Conservation (phyloP, 2,329 filamentous ascomycete species). For the Reticulascus tulasneorum region DNA sequence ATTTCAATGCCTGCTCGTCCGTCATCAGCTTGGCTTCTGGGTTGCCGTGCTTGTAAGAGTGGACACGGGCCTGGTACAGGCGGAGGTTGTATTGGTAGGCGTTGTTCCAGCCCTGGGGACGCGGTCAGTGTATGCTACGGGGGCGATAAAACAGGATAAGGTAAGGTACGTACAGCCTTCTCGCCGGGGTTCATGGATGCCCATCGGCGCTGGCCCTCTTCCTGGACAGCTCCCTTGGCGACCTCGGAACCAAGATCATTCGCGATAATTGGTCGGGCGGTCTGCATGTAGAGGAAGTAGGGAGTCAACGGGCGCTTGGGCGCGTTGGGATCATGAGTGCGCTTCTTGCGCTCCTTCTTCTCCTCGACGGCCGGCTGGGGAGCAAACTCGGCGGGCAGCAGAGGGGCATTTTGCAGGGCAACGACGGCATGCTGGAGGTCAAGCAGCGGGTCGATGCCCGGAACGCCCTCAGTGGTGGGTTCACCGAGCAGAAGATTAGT, state of each 20-base stretch:
- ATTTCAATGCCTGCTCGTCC: slow-evolving; percentile 56
- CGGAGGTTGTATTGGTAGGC: slow-evolving; percentile 65
- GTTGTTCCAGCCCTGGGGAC: slow-evolving; percentile 55
- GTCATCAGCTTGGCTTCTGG: slow-evolving; percentile 55
- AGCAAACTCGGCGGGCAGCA: slow-evolving; percentile 11
- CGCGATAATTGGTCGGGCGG: slow-evolving; percentile 78
- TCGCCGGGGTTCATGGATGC: slow-evolving; percentile 68
- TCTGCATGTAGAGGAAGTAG: slow-evolving; percentile 93
- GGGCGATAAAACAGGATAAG: neutral
- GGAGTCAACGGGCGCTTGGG: slow-evolving; percentile 92
- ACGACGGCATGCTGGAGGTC: slow-evolving; percentile 50
- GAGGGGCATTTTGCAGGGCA: slow-evolving; percentile 37
- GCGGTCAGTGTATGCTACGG: slow-evolving; percentile 8
- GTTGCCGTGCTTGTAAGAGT: slow-evolving; percentile 62
- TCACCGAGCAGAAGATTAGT: slow-evolving; percentile 76
- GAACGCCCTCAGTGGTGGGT: slow-evolving; percentile 43
- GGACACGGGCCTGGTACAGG: slow-evolving; percentile 61
- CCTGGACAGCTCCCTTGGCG: slow-evolving; percentile 81
- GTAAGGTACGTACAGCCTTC: slow-evolving; percentile 51
- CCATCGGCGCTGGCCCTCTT: slow-evolving; percentile 86
- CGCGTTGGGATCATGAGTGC: slow-evolving; percentile 83
- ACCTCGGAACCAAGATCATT: slow-evolving; percentile 70
- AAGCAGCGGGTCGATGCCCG: slow-evolving; percentile 37
- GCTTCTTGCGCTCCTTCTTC: slow-evolving; percentile 89
- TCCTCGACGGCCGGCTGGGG: slow-evolving; percentile 48